phyloP scores from a whole-genome alignment of 2,329 filamentous ascomycete genomes.

The Penicillium sp. region DNA sequence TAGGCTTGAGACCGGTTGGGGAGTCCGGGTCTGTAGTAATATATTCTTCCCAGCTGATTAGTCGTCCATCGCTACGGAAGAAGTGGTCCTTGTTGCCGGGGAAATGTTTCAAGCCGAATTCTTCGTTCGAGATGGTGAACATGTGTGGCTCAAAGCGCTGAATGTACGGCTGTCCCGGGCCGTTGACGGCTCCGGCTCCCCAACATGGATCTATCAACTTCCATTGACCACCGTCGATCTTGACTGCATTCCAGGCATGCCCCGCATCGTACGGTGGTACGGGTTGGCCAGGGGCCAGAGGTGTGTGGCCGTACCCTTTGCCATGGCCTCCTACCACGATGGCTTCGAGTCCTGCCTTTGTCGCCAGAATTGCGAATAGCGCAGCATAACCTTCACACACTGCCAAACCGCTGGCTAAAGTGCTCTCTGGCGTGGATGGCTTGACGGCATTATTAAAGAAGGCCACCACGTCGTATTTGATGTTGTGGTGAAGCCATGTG shows the following conservation, averaged over 20 bases:
- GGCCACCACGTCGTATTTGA: constrained; percentile 78
- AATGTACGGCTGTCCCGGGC: constrained; percentile 64
- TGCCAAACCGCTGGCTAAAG: constrained; percentile 76
- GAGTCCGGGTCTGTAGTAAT: constrained; percentile 65
- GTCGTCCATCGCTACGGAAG: constrained; percentile 73
- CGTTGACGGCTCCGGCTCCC: constrained; percentile 78
- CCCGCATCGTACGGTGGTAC: constrained; percentile 68
- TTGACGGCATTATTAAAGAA: constrained; percentile 77
- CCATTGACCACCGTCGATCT: constrained; percentile 85
- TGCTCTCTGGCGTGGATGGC: constrained; percentile 71
- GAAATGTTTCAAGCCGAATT: constrained; percentile 82
- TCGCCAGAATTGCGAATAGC: constrained; percentile 78
- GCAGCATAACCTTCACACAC: constrained; percentile 93
- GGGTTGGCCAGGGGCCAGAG: constrained; percentile 67
- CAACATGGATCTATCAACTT: constrained; percentile 92
- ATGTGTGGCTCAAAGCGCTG: constrained; percentile 69
- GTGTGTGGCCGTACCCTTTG: constrained; percentile 78
- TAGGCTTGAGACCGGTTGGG: constrained; percentile 47
- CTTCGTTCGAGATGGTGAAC: constrained; percentile 72
- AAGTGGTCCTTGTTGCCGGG: constrained; percentile 72
- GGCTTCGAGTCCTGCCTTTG: constrained; percentile 78
- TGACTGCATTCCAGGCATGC: constrained; percentile 94
- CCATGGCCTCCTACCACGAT: constrained; percentile 78
- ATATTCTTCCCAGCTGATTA: constrained; percentile 81
- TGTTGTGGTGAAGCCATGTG: constrained; percentile 93